Base-by-base conservation (phyloP, 495 filamentous ascomycete genomes). In the Penicillium lividum region DNA sequence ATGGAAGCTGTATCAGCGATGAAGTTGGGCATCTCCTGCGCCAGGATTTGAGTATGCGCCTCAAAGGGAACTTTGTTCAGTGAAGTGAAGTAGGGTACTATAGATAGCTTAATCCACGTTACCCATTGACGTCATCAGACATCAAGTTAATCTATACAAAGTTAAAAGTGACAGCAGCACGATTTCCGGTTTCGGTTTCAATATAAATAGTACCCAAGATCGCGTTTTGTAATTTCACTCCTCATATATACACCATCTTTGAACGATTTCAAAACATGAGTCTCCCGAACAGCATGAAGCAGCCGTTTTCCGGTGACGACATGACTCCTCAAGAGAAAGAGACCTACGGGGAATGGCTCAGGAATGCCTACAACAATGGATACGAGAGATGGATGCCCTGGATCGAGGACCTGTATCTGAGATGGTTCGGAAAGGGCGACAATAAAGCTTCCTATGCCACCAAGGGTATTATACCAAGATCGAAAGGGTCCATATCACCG, bases 331-430 rank as follows among this genome's bases (percentile, higher is more conserved):
- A 64, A 22, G 11, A 71, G 16, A 63, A 69, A 29, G 69, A 79
- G 44, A 62, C 71, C 5, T 78, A 77, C 61, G 56, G 60, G 7
- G 81, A 87, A 62, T 84, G 82, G 82, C 73, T 76, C 16, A 81
- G 78, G 58, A 68, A 84, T 47, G 77, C 73, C 11, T 88, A 87
- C 76, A 82, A 85, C 68, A 68, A 80, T 10, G 82, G 88, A 64
- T 89, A 90, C 66, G 84, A 89, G 62, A 79, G 76, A 51, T 90
- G 87, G 88, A 82, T 89, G 71, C 87, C 88, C 5, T 91, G 87
- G 86, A 77, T 89, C 36, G 88, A 91, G 62, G 88, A 90, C 69
- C 69, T 81, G 53, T 89, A 88, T 64, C 78, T 91, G 16, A 76
- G 73, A 36, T 89, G 82, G 76, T 89, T 90, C 60, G 86, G 83